These are phyloP conservation scores for Macrolepiota fuliginosa DNA, from an alignment of 768 basidiomycete species.

Conservation along the genomic window DNA sequence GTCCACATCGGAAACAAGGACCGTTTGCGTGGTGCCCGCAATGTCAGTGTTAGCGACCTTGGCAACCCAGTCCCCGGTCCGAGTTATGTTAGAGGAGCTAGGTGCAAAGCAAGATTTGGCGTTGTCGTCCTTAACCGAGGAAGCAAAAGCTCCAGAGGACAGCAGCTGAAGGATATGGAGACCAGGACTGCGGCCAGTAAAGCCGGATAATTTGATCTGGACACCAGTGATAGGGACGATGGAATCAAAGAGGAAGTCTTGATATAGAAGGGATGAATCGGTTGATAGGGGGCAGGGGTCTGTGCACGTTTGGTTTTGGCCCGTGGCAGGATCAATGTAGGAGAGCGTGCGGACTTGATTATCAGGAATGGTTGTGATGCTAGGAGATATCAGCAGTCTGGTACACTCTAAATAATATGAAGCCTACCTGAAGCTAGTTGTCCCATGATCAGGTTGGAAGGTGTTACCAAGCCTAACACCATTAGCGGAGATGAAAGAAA, in stretches of 20 bases:
- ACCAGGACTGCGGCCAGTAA: conserved; percentile 74
- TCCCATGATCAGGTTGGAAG: conserved; percentile 75
- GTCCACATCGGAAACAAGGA: conserved; percentile 64
- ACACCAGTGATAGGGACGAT: conserved; percentile 79
- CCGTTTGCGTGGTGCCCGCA: conserved; percentile 74
- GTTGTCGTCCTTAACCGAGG: conserved; percentile 62
- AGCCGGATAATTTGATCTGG: conserved; percentile 76
- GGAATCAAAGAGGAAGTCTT: conserved; percentile 85
- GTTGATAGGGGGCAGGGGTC: conserved; percentile 77
- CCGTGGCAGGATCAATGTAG: conserved; percentile 75
- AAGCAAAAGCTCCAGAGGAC: conserved; percentile 88
- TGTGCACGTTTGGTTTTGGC: conserved; percentile 75
- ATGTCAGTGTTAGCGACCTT: conserved; percentile 68
- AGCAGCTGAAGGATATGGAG: conserved; percentile 91
- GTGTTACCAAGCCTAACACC: conserved; percentile 93
- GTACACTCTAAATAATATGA: conserved; percentile 7
- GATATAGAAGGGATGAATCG: conserved; percentile 76
- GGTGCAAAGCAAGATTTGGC: conserved; percentile 75
- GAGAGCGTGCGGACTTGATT: conserved; percentile 75
- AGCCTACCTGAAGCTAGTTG: conserved; percentile 82
- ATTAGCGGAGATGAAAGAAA: conserved; percentile 66
- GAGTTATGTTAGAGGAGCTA: conserved; percentile 62
- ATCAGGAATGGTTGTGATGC: conserved; percentile 87
- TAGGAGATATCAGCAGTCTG: conserved; percentile 29
- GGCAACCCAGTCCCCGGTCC: conserved; percentile 69